Evolutionary conservation across 2,329 filamentous ascomycete genomes (phyloP).

Genomic region (Madurella fahalii): DNA sequence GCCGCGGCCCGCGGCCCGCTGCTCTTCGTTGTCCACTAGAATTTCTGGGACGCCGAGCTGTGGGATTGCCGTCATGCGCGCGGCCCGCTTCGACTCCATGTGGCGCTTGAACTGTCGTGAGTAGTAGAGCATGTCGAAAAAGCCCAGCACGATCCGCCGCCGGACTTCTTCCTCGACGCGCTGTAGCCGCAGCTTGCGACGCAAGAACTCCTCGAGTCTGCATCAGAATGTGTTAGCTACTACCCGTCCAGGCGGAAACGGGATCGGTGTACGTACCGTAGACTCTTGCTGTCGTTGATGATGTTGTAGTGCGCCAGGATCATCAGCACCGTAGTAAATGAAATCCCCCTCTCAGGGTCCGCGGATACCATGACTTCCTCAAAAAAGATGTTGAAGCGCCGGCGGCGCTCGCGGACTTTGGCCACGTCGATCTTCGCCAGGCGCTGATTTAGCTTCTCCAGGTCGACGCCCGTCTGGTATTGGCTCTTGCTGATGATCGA

Average conservation of each 20-base stretch:
- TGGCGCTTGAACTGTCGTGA: constrained; percentile 74
- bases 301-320: constrained; percentile 98
- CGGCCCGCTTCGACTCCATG: constrained; percentile 66
- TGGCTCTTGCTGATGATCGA: constrained; percentile 52
- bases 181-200: constrained; percentile 83
- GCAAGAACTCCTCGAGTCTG: constrained; percentile 88
- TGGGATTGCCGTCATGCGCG: constrained; percentile 73
- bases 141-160: constrained; percentile 83
- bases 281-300: constrained; percentile 94
- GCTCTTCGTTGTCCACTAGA: constrained; percentile 74
- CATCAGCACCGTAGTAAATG: constrained; percentile 89
- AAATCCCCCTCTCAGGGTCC: constrained; percentile 83
- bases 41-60: constrained; percentile 86
- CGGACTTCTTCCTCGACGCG: constrained; percentile 93
- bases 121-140: constrained; percentile 93
- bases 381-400: constrained; percentile 89
- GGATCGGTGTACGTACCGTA: constrained; percentile 55
- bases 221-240: neutral
- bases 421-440: constrained; percentile 68
- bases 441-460: constrained; percentile 70
- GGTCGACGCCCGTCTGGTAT: constrained; percentile 59
- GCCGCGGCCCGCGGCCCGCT: constrained; percentile 28
- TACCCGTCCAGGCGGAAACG: neutral
- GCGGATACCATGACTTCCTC: constrained; percentile 94
- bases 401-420: constrained; percentile 69